Evolutionary conservation across 2,329 filamentous ascomycete species (phyloP).

Genomic region (Cercospora zeina): DNA sequence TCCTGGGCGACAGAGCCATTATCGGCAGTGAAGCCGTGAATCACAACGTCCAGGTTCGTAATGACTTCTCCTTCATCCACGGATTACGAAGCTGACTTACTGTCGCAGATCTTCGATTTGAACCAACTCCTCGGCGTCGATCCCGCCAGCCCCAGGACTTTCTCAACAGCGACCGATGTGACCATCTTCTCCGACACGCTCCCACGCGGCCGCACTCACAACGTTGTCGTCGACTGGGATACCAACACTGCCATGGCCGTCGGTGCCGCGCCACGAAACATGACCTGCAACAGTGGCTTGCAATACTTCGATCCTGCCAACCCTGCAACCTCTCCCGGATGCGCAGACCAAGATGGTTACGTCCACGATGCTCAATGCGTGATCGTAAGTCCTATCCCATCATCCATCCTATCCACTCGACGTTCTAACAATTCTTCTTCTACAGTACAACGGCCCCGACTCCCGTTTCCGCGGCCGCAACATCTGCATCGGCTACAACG

Average conservation of each 20-base stretch:
- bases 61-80: background rate
- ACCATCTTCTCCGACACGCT: slow-evolving; percentile 47
- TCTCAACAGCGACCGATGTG: slow-evolving; percentile 45
- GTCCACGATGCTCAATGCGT: slow-evolving; percentile 59
- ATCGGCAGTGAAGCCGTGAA: slow-evolving; percentile 48
- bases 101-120: slow-evolving; percentile 60
- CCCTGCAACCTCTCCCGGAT: background rate
- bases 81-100: slow-evolving; percentile 35
- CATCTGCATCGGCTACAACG: slow-evolving; percentile 56
- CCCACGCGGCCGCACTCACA: slow-evolving; percentile 47
- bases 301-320: slow-evolving; percentile 54
- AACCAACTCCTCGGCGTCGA: slow-evolving; percentile 55
- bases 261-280: slow-evolving; percentile 44
- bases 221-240: slow-evolving; percentile 55
- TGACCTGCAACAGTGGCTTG: slow-evolving; percentile 50
- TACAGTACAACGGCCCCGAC: slow-evolving; percentile 50
- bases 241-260: slow-evolving; percentile 49
- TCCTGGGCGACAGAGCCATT: slow-evolving; percentile 46
- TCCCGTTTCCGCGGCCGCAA: slow-evolving; percentile 48
- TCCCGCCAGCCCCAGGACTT: slow-evolving; percentile 46
- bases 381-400: slow-evolving; percentile 27
- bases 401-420: too few species aligned
- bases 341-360: slow-evolving; percentile 49
- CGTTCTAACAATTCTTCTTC: background rate
- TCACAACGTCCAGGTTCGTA: slow-evolving; percentile 58